Percentiles rank a stretch among this genome's conserved stretches.
Conservation (phyloP, 768 basidiomycete species). For the Trametes meyenii region DNA sequence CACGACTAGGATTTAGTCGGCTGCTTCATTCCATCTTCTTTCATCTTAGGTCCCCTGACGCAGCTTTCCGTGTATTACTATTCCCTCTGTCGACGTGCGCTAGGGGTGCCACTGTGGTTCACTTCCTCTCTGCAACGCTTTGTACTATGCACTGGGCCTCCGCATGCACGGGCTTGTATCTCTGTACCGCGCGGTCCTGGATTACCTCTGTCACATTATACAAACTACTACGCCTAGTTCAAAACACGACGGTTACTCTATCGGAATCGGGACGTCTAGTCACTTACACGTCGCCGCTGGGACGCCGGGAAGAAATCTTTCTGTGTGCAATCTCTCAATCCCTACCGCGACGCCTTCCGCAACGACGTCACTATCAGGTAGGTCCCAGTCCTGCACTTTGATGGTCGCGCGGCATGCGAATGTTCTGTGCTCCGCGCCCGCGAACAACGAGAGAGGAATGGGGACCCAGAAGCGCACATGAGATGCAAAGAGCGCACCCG, state of each 20-base stretch:
- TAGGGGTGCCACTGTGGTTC: too few relatives aligned
- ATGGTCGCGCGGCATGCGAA: slow-evolving; percentile 43
- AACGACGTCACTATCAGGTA: background rate
- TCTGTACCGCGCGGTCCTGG: too few relatives aligned
- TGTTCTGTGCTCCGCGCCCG: slow-evolving; percentile 47
- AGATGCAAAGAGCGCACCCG: slow-evolving; percentile 27
- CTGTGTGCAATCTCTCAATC: background rate
- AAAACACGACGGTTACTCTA: too few relatives aligned
- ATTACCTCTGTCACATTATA: background rate
- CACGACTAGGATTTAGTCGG: background rate
- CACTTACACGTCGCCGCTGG: background rate
- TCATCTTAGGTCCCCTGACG: too few relatives aligned
- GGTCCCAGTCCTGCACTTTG: slow-evolving; percentile 1
- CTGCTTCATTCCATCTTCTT: background rate
- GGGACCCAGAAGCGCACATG: slow-evolving; percentile 47
- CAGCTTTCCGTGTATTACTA: too few relatives aligned
- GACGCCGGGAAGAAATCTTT: background rate
- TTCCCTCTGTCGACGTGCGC: too few relatives aligned
- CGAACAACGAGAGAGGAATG: slow-evolving; percentile 47
- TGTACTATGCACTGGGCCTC: too few relatives aligned
- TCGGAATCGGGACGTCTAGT: too few relatives aligned
- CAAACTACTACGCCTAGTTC: background rate
- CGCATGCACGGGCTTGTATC: too few relatives aligned
- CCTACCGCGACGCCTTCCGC: slow-evolving; percentile 3
- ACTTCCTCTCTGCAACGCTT: too few relatives aligned